These are phyloP conservation scores for Colletotrichum horii DNA, from an alignment of 2,329 filamentous ascomycete genomes.

Conservation along the genomic window DNA sequence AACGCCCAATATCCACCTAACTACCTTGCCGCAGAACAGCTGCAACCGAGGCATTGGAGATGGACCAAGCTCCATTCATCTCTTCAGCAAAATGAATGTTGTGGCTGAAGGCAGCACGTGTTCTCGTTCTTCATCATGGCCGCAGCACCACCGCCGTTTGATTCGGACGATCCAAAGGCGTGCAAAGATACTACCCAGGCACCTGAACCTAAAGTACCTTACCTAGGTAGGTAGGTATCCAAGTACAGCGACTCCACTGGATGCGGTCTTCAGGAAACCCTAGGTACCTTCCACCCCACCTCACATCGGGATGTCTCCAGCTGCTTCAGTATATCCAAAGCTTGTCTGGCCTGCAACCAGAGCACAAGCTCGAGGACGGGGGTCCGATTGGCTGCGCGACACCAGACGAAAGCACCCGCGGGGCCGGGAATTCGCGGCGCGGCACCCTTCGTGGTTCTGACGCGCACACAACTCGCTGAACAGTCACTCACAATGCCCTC, in stretches of 20 bases:
- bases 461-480: constrained; percentile 11
- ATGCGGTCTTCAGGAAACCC: not conserved
- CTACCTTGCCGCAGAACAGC: not conserved
- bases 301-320: not conserved
- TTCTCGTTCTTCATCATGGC: not conserved
- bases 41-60: not conserved
- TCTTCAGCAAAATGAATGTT: not conserved
- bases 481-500: not conserved
- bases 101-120: not conserved
- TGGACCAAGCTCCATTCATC: not conserved
- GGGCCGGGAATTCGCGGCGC: constrained; percentile 14
- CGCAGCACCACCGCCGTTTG: not conserved
- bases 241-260: not conserved
- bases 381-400: constrained; percentile 7
- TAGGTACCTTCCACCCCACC: not conserved
- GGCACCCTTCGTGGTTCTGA: constrained; percentile 5
- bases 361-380: constrained; percentile 14
- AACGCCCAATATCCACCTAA: not conserved
- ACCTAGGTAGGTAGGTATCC: not conserved
- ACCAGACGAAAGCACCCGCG: constrained; percentile 5
- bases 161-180: not conserved
- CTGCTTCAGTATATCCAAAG: not conserved
- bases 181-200: not conserved
- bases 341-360: constrained; percentile 17
- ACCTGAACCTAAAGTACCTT: no score